Conservation (phyloP, 257 asterid genomes). For the Solanum dulcamara region DNA sequence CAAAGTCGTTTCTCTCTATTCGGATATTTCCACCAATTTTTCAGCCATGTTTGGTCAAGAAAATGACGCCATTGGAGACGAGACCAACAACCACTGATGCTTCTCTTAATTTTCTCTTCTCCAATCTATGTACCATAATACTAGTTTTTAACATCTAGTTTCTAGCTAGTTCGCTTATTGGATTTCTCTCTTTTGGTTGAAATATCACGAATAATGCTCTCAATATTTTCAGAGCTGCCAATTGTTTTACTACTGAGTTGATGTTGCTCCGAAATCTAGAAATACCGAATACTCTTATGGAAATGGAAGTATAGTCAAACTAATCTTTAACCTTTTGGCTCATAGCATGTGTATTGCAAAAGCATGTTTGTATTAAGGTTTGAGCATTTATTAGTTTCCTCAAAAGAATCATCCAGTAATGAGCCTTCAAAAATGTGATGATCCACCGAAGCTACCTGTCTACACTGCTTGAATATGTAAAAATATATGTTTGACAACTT, state of each 20-base stretch:
- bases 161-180: background rate
- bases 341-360: background rate
- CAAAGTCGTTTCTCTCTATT: conserved; percentile 50
- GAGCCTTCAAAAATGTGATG: background rate
- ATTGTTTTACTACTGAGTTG: background rate
- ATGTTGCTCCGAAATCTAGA: background rate
- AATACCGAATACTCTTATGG: background rate
- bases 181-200: background rate
- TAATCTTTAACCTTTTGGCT: background rate
- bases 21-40: conserved; percentile 46
- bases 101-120: background rate
- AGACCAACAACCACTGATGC: conserved; percentile 11
- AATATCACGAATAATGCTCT: background rate
- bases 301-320: background rate
- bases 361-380: background rate
- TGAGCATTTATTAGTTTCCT: background rate
- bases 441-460: background rate
- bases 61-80: background rate
- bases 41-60: conserved; percentile 20
- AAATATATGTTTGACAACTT: background rate
- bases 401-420: no score
- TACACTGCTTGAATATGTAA: background rate
- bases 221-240: no score
- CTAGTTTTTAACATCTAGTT: background rate
- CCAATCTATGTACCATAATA: background rate